Evolutionary conservation across 2,329 filamentous ascomycete species (phyloP).

Genomic region (Aspergillus fumigatus): DNA sequence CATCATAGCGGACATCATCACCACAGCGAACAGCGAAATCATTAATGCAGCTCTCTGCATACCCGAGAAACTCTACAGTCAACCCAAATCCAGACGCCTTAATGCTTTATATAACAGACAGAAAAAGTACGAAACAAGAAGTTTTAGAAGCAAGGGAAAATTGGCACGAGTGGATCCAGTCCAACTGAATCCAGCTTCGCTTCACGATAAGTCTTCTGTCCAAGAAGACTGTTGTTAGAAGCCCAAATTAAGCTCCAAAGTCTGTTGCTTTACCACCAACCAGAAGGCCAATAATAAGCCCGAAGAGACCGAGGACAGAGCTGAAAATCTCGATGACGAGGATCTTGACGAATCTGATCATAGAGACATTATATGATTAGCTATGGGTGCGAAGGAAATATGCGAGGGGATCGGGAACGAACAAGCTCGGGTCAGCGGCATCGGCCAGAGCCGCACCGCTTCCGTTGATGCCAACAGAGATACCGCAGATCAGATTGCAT

Average conservation of each 20-base stretch:
- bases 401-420: slow-evolving; percentile 37
- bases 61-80: slow-evolving; percentile 23
- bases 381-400: neutral
- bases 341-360: slow-evolving; percentile 86
- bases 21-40: slow-evolving; percentile 22
- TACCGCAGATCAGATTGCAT: slow-evolving; percentile 94
- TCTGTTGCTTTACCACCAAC: slow-evolving; percentile 78
- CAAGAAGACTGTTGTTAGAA: slow-evolving; percentile 9
- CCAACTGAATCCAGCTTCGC: slow-evolving; percentile 12
- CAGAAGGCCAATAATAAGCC: slow-evolving; percentile 88
- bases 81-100: slow-evolving; percentile 35
- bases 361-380: slow-evolving; percentile 5
- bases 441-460: slow-evolving; percentile 94
- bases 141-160: slow-evolving; percentile 16
- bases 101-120: slow-evolving; percentile 34
- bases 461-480: slow-evolving; percentile 96
- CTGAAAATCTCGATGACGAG: slow-evolving; percentile 99
- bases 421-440: slow-evolving; percentile 87
- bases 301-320: slow-evolving; percentile 92
- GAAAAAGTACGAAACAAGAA: slow-evolving; percentile 18
- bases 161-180: slow-evolving; percentile 17
- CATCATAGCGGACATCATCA: slow-evolving; percentile 13
- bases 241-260: slow-evolving; percentile 47
- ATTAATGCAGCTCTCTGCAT: slow-evolving; percentile 25
- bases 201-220: slow-evolving; percentile 12